Base-by-base conservation (phyloP, 1,284 basidiomycete species). In the Flammula alnicola region DNA sequence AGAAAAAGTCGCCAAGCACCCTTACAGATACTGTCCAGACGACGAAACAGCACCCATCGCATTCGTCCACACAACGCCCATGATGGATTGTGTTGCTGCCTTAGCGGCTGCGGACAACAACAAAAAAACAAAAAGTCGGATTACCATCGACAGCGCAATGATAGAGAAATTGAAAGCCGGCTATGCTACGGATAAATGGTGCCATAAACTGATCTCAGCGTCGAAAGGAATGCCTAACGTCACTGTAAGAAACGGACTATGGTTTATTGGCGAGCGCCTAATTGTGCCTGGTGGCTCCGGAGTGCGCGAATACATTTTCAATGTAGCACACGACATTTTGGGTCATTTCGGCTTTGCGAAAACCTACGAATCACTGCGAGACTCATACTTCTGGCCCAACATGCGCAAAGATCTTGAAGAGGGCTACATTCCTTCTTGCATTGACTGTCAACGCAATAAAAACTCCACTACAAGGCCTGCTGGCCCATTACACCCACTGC, bases 391-490 rank as follows among this genome's bases (percentile, higher is more conserved):
- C 30, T 78, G 74, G 75, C 73, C 68, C 0, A 60, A 63, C 16
- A 75, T 67, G 61, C 45, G 58, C 1, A 37, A 40, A 0, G 58
- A 64, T 36, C 50, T 68, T 14, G 69, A 72, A 36, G n/a, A 33
- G 0, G 33, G 44, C 0, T 67, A 75, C n/a, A 51, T 67, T 0
- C 60, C 64, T 0, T 38, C 60, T 0, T 79, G 76, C 48, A 44
- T 57, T 1, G 59, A 63, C 0, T 75, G 71, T 31, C 62, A 69
- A 41, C 50, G 53, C 0, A 67, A 68, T 27, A 75, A 74, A 26
- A 31, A 1, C 0, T 19, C 23, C 0, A 65, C 64, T 0, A 22
- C 12, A 0, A 42, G 46, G 0, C 46, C 48, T 0, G 29, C 49
- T 0, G 68, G 67, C 0, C 64, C 67, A 0, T 45, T 74, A 0